phyloP scores from a whole-genome alignment of 805 yeast species.

The Yarrowia sp. region DNA sequence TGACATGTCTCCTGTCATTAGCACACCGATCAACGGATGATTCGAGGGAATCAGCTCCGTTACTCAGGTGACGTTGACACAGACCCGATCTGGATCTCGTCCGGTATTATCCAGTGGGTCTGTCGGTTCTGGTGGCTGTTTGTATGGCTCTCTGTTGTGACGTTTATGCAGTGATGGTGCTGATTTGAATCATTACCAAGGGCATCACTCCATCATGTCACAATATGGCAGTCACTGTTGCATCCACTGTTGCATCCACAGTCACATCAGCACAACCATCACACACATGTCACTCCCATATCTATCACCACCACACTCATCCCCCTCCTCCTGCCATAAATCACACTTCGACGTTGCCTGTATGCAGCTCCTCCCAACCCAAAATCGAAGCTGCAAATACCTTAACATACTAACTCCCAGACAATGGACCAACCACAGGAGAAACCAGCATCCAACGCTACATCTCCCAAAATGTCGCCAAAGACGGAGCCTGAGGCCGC shows the following conservation, averaged over 20 bases:
- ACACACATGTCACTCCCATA: no score
- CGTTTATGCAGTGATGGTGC: conserved; percentile 1
- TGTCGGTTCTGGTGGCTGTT: not conserved
- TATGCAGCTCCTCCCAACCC: conserved; percentile 28
- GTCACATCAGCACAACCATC: no score
- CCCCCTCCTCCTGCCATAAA: not conserved
- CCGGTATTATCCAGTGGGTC: not conserved
- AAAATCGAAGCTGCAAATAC: conserved; percentile 14
- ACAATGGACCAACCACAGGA: conserved; percentile 37
- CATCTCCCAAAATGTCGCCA: conserved; percentile 40
- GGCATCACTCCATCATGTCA: no score
- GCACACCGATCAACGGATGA: no score
- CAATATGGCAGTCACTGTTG: no score
- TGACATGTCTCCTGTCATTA: no score
- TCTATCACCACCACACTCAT: no score
- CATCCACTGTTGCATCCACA: no score
- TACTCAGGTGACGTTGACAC: not conserved
- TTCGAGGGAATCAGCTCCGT: no score
- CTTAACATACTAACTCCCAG: conserved; percentile 27
- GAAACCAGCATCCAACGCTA: conserved; percentile 27
- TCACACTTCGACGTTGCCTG: conserved; percentile 31
- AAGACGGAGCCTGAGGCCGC: conserved; percentile 42
- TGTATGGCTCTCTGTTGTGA: not conserved
- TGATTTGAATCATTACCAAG: no score
- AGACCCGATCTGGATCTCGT: no score